phyloP scores from a whole-genome alignment of 306 rosid species.

The Malus sieversii region DNA sequence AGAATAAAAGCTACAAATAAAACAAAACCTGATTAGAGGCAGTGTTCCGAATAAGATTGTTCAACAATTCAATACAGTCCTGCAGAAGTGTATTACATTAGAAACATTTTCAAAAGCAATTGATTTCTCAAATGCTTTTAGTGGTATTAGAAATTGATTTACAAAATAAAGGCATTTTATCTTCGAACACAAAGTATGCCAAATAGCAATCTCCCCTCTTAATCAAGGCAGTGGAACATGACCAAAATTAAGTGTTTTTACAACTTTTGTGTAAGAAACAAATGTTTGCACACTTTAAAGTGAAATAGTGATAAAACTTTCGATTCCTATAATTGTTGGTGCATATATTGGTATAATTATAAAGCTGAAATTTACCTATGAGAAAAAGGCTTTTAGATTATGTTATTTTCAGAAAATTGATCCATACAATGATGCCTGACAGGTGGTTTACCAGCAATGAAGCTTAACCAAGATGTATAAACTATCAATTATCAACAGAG shows the following conservation, averaged over 20 bases:
- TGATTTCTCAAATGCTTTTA: neutral
- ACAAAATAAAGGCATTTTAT: neutral
- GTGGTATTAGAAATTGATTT: neutral
- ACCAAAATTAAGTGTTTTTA: neutral
- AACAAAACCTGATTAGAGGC: constrained; percentile 80
- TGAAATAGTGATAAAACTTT: neutral
- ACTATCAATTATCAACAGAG: neutral
- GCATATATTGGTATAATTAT: neutral
- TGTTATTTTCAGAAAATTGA: neutral
- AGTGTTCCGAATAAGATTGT: constrained; percentile 68
- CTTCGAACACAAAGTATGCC: neutral
- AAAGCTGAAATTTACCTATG: neutral
- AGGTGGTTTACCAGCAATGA: neutral
- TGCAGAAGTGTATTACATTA: constrained; percentile 25
- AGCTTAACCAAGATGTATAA: constrained; percentile 11
- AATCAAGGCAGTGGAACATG: neutral
- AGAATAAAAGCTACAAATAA: neutral
- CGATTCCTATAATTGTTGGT: neutral
- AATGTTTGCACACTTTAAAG: neutral
- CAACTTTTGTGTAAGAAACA: neutral
- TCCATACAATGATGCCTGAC: neutral
- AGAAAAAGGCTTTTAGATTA: neutral
- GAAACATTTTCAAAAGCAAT: neutral
- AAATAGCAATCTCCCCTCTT: neutral
- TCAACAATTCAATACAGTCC: constrained; percentile 88